Base-by-base conservation (phyloP, 495 filamentous ascomycete genomes). In the Aspergillus saccharolyticus region DNA sequence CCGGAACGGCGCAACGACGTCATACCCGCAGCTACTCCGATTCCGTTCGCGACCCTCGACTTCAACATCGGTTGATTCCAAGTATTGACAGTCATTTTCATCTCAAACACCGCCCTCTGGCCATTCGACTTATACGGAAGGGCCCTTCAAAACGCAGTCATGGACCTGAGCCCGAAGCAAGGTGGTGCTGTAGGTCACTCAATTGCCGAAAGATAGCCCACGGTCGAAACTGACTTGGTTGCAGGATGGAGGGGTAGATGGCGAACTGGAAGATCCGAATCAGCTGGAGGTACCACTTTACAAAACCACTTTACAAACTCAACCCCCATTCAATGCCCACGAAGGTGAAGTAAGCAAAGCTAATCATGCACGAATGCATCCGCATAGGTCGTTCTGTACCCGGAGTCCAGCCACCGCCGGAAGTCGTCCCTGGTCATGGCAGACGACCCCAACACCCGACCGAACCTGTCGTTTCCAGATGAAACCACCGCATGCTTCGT, bases 391-490 rank as follows among this genome's bases (percentile, higher is more conserved):
- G 77, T 87, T 50, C 90, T 96, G 71, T 84, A 86, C 61, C 67
- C 80, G 5, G 78, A 86, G 30, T 87, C 74, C 62, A 82, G 78
- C n/a, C 87, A 88, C 63, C 88, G 91, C 24, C 85, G 91, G 62
- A 92, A 91, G 74, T 90, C 90, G 56, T 96, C 91, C 43, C 78
- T 96, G 30, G 87, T 89, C 9, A 71, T 80, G n/a, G 74, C 74
- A 59, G 82, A 88, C 6, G 69, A 77, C 33, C 64, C 76, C 2
- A 61, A 63, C 6, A 62, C 77, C 4, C 66, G 65, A 52, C 69
- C 77, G n/a, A 70, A 70, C 30, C 62, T 73, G 9, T 68, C 71
- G 15, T 64, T 66, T 10, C 52, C 68, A 15, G 77, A 78, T 49
- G 75, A 77, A 48, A 77, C 71, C 10, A 91, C 88, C 0, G 83